Evolutionary conservation across 305 asterid species (phyloP).

Genomic region (Fraxinus latifolia): DNA sequence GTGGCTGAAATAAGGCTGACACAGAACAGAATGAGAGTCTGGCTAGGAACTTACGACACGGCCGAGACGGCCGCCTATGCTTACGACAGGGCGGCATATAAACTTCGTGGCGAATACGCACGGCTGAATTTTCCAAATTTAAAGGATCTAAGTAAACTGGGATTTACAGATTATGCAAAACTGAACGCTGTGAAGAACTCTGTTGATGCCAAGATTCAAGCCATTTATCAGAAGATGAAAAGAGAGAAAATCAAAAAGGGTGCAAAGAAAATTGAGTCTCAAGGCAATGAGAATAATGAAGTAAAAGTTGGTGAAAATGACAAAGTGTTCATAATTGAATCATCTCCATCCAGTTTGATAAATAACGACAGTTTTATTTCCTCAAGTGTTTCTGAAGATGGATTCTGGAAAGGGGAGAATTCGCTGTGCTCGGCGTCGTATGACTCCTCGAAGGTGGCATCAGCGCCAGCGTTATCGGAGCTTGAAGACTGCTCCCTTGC

Average conservation of each 20-base stretch:
- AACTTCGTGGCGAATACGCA: conserved; percentile 85
- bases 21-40: conserved; percentile 72
- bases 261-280: conserved; percentile 24
- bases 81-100: conserved; percentile 84
- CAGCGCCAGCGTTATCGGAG: conserved; percentile 27
- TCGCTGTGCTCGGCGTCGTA: conserved; percentile 40
- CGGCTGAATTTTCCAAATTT: conserved; percentile 74
- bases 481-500: conserved; percentile 56
- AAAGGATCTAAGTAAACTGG: conserved; percentile 49
- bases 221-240: conserved; percentile 63
- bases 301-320: conserved; percentile 17
- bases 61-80: conserved; percentile 91
- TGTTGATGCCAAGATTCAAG: conserved; percentile 72
- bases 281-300: neutral
- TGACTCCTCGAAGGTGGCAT: conserved; percentile 27
- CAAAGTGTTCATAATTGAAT: conserved; percentile 6
- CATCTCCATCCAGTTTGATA: conserved; percentile 22
- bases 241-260: conserved; percentile 44
- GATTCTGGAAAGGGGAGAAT: conserved; percentile 40
- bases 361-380: conserved; percentile 32
- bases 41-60: conserved; percentile 85
- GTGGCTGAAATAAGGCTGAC: conserved; percentile 90
- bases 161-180: conserved; percentile 44
- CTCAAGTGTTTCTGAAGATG: conserved; percentile 48
- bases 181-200: conserved; percentile 51